phyloP scores from a whole-genome alignment of 2,329 filamentous ascomycete genomes.

The Fusarium neocosmosporiellum region DNA sequence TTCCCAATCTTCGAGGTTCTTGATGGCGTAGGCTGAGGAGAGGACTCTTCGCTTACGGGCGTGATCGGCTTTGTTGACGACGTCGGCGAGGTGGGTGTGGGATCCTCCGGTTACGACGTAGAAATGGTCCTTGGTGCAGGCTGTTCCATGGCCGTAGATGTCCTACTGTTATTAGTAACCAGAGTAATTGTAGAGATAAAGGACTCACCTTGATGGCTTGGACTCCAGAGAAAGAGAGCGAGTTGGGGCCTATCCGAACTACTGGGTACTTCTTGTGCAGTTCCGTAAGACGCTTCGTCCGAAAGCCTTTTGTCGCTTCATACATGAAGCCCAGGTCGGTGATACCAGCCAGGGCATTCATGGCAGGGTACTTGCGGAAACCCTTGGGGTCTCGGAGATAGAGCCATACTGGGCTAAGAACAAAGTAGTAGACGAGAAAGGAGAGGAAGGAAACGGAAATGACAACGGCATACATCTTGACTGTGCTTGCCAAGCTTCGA shows the following conservation, averaged over 20 bases:
- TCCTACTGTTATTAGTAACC: background rate
- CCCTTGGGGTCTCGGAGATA: slow-evolving; percentile 50
- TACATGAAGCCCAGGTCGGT: slow-evolving; percentile 27
- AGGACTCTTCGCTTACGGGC: slow-evolving; percentile 62
- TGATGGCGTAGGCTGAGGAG: slow-evolving; percentile 62
- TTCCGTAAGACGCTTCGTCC: slow-evolving; percentile 52
- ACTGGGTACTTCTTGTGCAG: slow-evolving; percentile 56
- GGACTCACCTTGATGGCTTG: slow-evolving; percentile 31
- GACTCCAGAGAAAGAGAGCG: slow-evolving; percentile 39
- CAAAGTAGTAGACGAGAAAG: background rate
- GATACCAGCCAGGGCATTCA: slow-evolving; percentile 35
- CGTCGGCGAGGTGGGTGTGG: slow-evolving; percentile 64
- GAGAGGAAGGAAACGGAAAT: background rate
- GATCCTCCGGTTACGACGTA: slow-evolving; percentile 58
- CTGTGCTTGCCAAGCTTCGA: background rate
- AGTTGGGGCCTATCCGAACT: slow-evolving; percentile 40
- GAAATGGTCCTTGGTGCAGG: slow-evolving; percentile 60
- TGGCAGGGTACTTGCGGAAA: slow-evolving; percentile 14
- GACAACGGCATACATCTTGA: background rate
- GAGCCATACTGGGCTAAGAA: background rate
- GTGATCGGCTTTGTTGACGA: slow-evolving; percentile 63
- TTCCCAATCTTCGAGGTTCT: slow-evolving; percentile 66
- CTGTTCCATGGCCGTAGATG: slow-evolving; percentile 59
- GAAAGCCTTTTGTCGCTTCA: background rate
- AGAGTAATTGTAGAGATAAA: background rate